These are phyloP conservation scores for Agaricus subrufescens DNA, from an alignment of 768 basidiomycete species.

Conservation along the genomic window DNA sequence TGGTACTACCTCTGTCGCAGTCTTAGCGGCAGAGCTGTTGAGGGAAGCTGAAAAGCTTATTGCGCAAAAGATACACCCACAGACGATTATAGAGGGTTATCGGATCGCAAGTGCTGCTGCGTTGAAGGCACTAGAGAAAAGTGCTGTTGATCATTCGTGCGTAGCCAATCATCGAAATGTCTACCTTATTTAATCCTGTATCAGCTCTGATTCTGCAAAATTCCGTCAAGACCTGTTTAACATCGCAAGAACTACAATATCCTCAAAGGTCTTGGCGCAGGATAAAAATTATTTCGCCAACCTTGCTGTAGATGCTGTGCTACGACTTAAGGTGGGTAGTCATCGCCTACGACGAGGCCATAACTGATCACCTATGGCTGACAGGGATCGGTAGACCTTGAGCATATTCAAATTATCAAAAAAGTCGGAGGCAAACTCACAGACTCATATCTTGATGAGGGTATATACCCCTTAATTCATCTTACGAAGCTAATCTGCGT, in stretches of 20 bases:
- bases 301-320: conserved; percentile 93
- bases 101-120: conserved; percentile 87
- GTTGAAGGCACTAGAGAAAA: conserved; percentile 74
- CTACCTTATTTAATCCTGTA: neutral
- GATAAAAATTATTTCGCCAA: conserved; percentile 99
- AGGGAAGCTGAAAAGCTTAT: conserved; percentile 96
- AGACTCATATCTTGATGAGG: conserved; percentile 97
- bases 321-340: conserved; percentile 70
- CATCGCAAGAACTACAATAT: conserved; percentile 93
- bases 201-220: conserved; percentile 62
- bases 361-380: neutral
- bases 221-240: conserved; percentile 94
- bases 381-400: conserved; percentile 92
- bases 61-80: conserved; percentile 89
- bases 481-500: neutral
- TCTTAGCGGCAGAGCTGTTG: conserved; percentile 86
- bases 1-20: conserved; percentile 89
- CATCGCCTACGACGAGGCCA: neutral
- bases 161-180: conserved; percentile 22
- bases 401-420: conserved; percentile 99
- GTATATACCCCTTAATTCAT: conserved; percentile 29
- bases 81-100: conserved; percentile 97
- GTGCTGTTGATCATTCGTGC: conserved; percentile 82
- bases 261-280: conserved; percentile 93
- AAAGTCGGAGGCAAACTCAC: conserved; percentile 99